Percentiles rank a stretch among this genome's conserved stretches.
Conservation (phyloP, 148 eudicot species). For the Beta vulgaris region DNA sequence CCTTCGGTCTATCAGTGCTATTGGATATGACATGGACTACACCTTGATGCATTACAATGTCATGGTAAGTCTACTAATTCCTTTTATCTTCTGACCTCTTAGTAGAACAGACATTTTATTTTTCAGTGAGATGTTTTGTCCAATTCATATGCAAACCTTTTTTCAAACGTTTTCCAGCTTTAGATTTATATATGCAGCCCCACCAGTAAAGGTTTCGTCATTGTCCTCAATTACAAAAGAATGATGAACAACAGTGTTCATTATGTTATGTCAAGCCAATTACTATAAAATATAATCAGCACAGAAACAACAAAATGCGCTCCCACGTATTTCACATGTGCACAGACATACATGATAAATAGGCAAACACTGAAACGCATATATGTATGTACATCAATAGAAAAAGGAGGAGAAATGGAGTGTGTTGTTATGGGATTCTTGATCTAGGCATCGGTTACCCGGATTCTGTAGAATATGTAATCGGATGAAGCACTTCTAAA, state of each 20-base stretch:
- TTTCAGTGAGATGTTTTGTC: neutral
- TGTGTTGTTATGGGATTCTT: neutral
- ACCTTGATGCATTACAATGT: constrained; percentile 97
- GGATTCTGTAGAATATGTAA: neutral
- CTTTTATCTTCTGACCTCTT: neutral
- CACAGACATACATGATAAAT: neutral
- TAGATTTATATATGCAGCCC: neutral
- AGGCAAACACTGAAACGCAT: neutral
- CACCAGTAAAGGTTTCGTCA: neutral
- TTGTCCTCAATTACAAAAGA: too few relatives aligned
- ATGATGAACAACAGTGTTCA: neutral
- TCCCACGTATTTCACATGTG: neutral
- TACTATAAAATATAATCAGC: neutral
- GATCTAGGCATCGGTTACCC: neutral
- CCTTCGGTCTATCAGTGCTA: constrained; percentile 88
- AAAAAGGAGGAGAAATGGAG: neutral
- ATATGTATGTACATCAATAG: neutral
- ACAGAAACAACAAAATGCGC: neutral
- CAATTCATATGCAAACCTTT: neutral
- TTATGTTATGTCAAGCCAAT: neutral
- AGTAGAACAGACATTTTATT: neutral
- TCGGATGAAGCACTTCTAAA: neutral
- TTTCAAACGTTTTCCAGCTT: neutral
- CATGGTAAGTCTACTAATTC: constrained; percentile 42
- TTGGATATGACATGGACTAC: constrained; percentile 99